phyloP scores from a whole-genome alignment of 768 basidiomycete genomes.

The Lentinula edodes region DNA sequence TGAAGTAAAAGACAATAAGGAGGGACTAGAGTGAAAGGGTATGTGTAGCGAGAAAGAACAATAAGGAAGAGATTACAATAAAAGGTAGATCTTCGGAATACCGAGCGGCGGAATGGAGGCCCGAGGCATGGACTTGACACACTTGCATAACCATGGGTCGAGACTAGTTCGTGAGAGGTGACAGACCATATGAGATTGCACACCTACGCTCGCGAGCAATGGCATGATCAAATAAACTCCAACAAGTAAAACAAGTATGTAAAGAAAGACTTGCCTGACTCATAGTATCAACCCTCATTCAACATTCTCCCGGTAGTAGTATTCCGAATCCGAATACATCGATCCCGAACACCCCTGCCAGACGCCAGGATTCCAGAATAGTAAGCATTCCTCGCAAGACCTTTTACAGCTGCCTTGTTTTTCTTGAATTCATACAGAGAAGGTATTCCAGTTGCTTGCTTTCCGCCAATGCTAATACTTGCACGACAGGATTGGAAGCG shows the following conservation, averaged over 20 bases:
- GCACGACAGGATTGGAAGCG: neutral
- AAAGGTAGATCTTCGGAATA: too few relatives aligned
- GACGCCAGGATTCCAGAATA: slow-evolving; percentile 62
- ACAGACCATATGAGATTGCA: slow-evolving; percentile 74
- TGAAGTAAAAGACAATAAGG: too few relatives aligned
- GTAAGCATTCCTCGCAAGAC: slow-evolving; percentile 77
- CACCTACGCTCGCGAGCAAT: slow-evolving; percentile 15
- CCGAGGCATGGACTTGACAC: too few relatives aligned
- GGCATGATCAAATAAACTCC: neutral
- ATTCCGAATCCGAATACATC: slow-evolving; percentile 77
- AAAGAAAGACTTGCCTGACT: slow-evolving; percentile 41
- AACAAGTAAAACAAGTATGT: neutral
- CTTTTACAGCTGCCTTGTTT: slow-evolving; percentile 74
- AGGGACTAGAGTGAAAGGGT: too few relatives aligned
- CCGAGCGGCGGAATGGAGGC: too few relatives aligned
- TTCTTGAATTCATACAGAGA: slow-evolving; percentile 72
- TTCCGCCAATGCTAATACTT: neutral
- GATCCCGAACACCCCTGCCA: slow-evolving; percentile 78
- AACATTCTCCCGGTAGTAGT: slow-evolving; percentile 57
- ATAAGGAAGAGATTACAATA: too few relatives aligned
- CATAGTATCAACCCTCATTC: slow-evolving; percentile 62
- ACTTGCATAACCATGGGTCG: slow-evolving; percentile 75
- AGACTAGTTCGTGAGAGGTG: slow-evolving; percentile 72
- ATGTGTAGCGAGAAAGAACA: too few relatives aligned
- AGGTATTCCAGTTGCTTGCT: slow-evolving; percentile 15